Evolutionary conservation across 2,329 filamentous ascomycete genomes (phyloP).

Genomic region (Gnomoniopsis sp.): DNA sequence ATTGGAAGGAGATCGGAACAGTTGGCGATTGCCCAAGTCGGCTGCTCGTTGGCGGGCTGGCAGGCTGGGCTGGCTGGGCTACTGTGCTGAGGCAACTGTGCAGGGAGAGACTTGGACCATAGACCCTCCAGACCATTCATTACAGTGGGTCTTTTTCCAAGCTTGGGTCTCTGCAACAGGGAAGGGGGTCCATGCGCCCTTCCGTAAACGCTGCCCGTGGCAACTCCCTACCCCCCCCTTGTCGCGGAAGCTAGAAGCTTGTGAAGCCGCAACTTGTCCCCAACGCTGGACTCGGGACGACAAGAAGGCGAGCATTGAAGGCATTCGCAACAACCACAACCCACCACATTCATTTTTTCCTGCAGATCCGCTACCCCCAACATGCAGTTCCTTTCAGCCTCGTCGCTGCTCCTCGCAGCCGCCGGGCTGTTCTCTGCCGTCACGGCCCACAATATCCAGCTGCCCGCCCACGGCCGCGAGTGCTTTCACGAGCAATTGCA

Average conservation of each 20-base stretch:
- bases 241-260: conserved; percentile 14
- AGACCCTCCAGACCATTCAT: no score
- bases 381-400: conserved; percentile 42
- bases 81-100: no score
- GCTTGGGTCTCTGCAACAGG: no score
- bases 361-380: conserved; percentile 21
- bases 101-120: no score
- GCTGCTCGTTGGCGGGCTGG: not conserved
- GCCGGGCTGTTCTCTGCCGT: conserved; percentile 58
- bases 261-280: conserved; percentile 18
- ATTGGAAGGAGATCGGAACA: conserved; percentile 13
- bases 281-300: conserved; percentile 4
- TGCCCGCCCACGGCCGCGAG: conserved; percentile 88
- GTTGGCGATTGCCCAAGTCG: conserved; percentile 7
- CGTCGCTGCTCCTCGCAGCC: conserved; percentile 38
- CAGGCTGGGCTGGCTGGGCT: not conserved
- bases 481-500: conserved; percentile 96
- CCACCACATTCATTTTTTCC: not conserved
- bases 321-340: conserved; percentile 15
- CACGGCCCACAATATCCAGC: conserved; percentile 90
- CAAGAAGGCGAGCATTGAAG: not conserved
- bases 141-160: no score
- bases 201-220: not conserved
- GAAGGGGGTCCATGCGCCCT: no score
- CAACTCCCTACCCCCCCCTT: not conserved